Evolutionary conservation across 495 filamentous ascomycete genomes (phyloP).

Genomic region (Lophiotrema nucula): DNA sequence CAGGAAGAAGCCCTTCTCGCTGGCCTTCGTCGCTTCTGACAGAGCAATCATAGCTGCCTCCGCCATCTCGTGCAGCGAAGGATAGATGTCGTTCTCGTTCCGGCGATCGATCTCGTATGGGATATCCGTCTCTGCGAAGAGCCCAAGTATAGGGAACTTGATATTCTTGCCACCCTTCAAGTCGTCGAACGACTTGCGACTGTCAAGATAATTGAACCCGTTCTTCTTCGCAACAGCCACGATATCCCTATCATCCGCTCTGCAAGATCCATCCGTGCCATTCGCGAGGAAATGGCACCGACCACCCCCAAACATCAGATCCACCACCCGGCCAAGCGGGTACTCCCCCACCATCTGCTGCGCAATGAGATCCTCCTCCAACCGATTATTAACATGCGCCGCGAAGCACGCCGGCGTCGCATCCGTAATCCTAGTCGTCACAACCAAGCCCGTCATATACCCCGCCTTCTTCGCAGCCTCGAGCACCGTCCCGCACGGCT

Average conservation of each 20-base stretch:
- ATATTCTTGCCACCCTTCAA: constrained; percentile 67
- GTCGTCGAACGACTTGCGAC: constrained; percentile 73
- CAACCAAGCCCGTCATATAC: constrained; percentile 90
- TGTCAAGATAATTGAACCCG: constrained; percentile 75
- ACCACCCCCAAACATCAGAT: constrained; percentile 89
- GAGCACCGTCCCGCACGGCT: constrained; percentile 88
- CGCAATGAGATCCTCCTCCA: constrained; percentile 85
- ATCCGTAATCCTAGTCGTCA: constrained; percentile 93
- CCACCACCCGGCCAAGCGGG: constrained; percentile 80
- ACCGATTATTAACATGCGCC: constrained; percentile 74
- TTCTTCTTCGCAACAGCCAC: constrained; percentile 65
- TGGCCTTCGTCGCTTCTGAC: constrained; percentile 76
- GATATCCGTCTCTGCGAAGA: constrained; percentile 81
- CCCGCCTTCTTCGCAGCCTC: constrained; percentile 91
- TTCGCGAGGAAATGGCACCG: constrained; percentile 92
- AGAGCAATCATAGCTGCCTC: constrained; percentile 74
- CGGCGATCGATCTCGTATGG: constrained; percentile 90
- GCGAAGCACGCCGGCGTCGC: constrained; percentile 97
- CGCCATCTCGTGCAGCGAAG: constrained; percentile 90
- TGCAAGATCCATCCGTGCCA: constrained; percentile 70
- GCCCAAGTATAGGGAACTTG: constrained; percentile 78
- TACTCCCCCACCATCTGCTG: constrained; percentile 85
- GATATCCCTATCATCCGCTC: constrained; percentile 69
- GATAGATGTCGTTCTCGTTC: constrained; percentile 73
- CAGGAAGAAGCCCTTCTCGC: constrained; percentile 92